These are phyloP conservation scores for Talaromyces sp. DNA, from an alignment of 2,329 filamentous ascomycete species.

Conservation along the genomic window DNA sequence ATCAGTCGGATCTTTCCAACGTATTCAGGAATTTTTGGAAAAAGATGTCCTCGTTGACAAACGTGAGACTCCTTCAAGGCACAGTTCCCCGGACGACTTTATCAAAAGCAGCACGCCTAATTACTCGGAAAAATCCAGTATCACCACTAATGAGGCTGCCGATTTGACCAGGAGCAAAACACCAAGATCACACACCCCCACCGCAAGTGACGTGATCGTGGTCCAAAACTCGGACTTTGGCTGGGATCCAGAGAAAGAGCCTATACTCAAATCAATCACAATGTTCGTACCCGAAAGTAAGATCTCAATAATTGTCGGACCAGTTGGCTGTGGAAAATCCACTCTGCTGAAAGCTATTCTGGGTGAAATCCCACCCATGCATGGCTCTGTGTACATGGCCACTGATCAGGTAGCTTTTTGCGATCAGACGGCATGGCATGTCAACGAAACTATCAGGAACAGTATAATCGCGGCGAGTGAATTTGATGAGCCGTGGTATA, in stretches of 20 bases:
- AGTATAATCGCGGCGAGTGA: conserved; percentile 29
- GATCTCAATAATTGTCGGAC: conserved; percentile 50
- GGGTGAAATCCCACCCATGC: conserved; percentile 39
- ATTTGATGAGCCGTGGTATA: conserved; percentile 31
- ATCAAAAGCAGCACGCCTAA: conserved; percentile 22
- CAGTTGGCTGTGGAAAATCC: conserved; percentile 54
- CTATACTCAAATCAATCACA: conserved; percentile 42
- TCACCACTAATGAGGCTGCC: conserved; percentile 25
- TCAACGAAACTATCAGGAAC: conserved; percentile 32
- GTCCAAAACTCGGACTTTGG: conserved; percentile 48
- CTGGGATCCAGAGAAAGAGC: conserved; percentile 44
- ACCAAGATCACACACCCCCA: conserved; percentile 18
- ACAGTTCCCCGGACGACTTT: conserved; percentile 11
- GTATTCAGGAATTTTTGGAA: conserved; percentile 40
- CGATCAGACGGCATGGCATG: conserved; percentile 33
- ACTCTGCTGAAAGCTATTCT: conserved; percentile 48
- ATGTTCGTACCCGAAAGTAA: conserved; percentile 42
- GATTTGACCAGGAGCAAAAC: conserved; percentile 22
- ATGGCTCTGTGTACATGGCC: conserved; percentile 34
- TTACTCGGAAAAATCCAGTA: conserved; percentile 25
- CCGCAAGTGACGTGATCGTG: conserved; percentile 31
- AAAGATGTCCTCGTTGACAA: conserved; percentile 17
- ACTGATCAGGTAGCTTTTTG: conserved; percentile 39
- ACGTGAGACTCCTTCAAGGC: neutral
- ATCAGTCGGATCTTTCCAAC: conserved; percentile 39